Percentiles rank a stretch among this genome's conserved stretches.
Evolutionary conservation across 129 eudicot genomes (phyloP).

Genomic region (Helichrysum umbraculigerum): DNA sequence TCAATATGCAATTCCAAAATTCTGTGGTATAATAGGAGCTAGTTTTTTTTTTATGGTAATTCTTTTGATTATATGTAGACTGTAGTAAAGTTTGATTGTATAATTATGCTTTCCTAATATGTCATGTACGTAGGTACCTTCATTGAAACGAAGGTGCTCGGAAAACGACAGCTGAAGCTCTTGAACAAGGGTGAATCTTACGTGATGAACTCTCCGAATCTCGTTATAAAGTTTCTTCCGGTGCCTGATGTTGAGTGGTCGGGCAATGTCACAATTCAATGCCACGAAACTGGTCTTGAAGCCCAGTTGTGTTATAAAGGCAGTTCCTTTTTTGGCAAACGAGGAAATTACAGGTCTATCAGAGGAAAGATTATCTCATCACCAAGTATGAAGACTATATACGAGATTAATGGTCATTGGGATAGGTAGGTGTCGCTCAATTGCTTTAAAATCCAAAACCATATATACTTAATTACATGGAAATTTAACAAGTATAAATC

Average conservation of each 20-base stretch:
- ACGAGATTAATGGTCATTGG: slow-evolving; percentile 87
- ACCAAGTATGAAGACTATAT: slow-evolving; percentile 43
- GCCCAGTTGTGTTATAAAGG: slow-evolving; percentile 70
- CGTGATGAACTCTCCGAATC: slow-evolving; percentile 69
- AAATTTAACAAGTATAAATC: background rate
- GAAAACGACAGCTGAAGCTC: slow-evolving; percentile 58
- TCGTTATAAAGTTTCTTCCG: slow-evolving; percentile 74
- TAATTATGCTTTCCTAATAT: background rate
- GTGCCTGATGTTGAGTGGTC: slow-evolving; percentile 66
- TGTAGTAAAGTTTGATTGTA: background rate
- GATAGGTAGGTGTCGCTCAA: slow-evolving; percentile 54
- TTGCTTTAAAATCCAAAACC: background rate
- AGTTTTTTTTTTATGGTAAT: background rate
- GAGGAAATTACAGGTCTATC: slow-evolving; percentile 51
- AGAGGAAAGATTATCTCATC: slow-evolving; percentile 61
- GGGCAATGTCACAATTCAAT: slow-evolving; percentile 64
- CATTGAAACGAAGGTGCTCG: slow-evolving; percentile 62
- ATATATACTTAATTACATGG: background rate
- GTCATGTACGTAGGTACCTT: slow-evolving; percentile 51
- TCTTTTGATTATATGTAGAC: background rate
- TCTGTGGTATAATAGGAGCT: slow-evolving; percentile 47
- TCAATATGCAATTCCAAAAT: slow-evolving; percentile 69
- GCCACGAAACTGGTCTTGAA: slow-evolving; percentile 73
- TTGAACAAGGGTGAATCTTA: slow-evolving; percentile 56
- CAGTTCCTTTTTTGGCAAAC: slow-evolving; percentile 43